phyloP scores from a whole-genome alignment of 169 alveolate genomes.

The Babesia bovis region DNA sequence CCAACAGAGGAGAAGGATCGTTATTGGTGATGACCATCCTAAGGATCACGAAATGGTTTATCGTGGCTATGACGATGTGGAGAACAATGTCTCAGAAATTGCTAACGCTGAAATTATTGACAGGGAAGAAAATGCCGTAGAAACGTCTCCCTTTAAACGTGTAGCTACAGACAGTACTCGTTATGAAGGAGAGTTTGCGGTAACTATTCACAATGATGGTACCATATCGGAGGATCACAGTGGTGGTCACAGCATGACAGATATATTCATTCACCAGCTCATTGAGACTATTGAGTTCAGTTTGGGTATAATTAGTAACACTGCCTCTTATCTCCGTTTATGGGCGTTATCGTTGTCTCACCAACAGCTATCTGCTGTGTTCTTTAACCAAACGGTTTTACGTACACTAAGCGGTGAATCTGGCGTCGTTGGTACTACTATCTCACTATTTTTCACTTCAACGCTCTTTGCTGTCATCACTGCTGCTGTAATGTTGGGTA shows the following conservation, averaged over 20 bases:
- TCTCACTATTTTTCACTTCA: slow-evolving; percentile 75
- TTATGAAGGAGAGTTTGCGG: slow-evolving; percentile 58
- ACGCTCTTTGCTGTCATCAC: slow-evolving; percentile 90
- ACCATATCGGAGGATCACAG: slow-evolving; percentile 64
- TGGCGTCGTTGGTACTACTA: slow-evolving; percentile 45
- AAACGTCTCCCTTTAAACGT: slow-evolving; percentile 15
- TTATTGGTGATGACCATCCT: slow-evolving; percentile 3
- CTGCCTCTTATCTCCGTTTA: slow-evolving; percentile 98
- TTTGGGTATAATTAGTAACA: slow-evolving; percentile 96
- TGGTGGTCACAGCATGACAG: slow-evolving; percentile 75
- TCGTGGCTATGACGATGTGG: slow-evolving; percentile 57
- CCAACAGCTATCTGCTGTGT: slow-evolving; percentile 93
- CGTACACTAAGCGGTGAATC: slow-evolving; percentile 37
- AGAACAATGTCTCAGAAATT: not conserved
- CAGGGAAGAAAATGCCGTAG: not conserved
- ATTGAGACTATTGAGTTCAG: slow-evolving; percentile 98
- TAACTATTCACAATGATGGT: slow-evolving; percentile 55
- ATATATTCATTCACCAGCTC: slow-evolving; percentile 92
- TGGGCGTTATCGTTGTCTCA: slow-evolving; percentile 99
- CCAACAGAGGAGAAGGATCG: slow-evolving; percentile 16
- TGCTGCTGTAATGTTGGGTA: slow-evolving; percentile 93
- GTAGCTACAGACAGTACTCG: slow-evolving; percentile 8
- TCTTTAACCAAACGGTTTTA: slow-evolving; percentile 85
- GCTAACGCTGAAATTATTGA: not conserved
- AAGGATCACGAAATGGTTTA: slow-evolving; percentile 65